Base-by-base conservation (phyloP, 345 rosid genomes). In the Leavenworthia alabamica region DNA sequence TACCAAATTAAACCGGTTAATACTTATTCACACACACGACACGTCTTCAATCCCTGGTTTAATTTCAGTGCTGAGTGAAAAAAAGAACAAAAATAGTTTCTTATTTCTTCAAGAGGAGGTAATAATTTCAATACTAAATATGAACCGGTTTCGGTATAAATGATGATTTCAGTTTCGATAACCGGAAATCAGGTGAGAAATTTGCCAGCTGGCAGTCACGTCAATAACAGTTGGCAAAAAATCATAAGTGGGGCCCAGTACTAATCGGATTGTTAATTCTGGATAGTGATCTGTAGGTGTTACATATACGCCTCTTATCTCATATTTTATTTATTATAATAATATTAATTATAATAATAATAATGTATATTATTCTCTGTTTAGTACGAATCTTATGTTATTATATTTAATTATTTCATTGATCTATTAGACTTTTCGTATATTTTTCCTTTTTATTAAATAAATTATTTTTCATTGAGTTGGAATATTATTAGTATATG, bases 141-240 rank as follows among this genome's bases (percentile, higher is more conserved):
- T 43, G 13, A 68, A 60, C 49, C 56, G 14, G 31, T 14, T 47
- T 47, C 2, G 37, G 58, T 11, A 8, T 14, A 2, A 27, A 9
- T 2, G 6, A 5, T 33, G 54, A 51, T 41, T n/a, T n/a, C n/a
- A n/a, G n/a, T n/a, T 22, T 43, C n/a, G 6, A n/a, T 8, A 60
- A 60, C 60, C 53, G 22, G 17, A 60, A 57, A 71, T 3, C 0
- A 8, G 0, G 3, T 22, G 12, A 15, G 17, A 14, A 49, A 10
- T 4, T 33, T 57, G 75, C 66, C 75, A 71, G 71, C 71, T 71
- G 75, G 71, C 71, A 22, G 56, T 71, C 75, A 71, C 71, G 64
- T 71, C 75, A 71, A 43, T 57, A 15, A 32, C 4, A 71, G 75
- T 57, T 71, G 75, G 70, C 75, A n/a, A 71, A 48, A 57, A 41